phyloP scores from a whole-genome alignment of 208 protist genomes.

The Leishmania tropica region DNA sequence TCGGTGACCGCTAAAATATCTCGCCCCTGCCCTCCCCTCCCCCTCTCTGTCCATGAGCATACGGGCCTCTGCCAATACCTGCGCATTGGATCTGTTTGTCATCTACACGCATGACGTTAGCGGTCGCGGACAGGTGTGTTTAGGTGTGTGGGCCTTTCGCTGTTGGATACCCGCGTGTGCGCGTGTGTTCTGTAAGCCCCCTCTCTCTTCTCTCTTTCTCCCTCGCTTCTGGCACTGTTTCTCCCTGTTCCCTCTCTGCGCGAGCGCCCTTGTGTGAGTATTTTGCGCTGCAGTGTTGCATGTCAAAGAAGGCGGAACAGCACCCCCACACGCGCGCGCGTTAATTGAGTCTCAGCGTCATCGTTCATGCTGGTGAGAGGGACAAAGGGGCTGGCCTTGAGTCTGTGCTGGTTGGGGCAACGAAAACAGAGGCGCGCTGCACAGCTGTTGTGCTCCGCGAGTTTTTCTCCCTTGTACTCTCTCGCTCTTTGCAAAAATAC shows the following conservation, averaged over 20 bases:
- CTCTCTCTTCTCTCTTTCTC: background rate
- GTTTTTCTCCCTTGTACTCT: background rate
- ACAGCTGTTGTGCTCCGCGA: background rate
- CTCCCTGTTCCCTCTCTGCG: background rate
- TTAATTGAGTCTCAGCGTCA: background rate
- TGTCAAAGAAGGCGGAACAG: background rate
- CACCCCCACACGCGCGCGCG: background rate
- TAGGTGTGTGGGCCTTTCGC: background rate
- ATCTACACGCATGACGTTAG: background rate
- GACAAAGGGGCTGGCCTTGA: background rate
- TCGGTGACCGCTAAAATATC: background rate
- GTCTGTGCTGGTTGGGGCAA: background rate
- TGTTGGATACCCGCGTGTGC: background rate
- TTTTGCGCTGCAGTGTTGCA: background rate
- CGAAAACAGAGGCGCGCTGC: background rate
- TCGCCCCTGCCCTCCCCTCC: background rate
- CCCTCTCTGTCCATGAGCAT: background rate
- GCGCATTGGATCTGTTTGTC: too few species aligned
- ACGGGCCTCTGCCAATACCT: background rate
- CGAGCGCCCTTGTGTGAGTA: background rate
- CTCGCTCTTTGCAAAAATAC: background rate
- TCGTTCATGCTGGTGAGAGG: background rate
- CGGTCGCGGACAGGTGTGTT: background rate
- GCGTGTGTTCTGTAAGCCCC: background rate
- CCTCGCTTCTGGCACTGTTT: background rate